Evolutionary conservation across 306 rosid species (phyloP).

Genomic region (Vachellia pachyceras): DNA sequence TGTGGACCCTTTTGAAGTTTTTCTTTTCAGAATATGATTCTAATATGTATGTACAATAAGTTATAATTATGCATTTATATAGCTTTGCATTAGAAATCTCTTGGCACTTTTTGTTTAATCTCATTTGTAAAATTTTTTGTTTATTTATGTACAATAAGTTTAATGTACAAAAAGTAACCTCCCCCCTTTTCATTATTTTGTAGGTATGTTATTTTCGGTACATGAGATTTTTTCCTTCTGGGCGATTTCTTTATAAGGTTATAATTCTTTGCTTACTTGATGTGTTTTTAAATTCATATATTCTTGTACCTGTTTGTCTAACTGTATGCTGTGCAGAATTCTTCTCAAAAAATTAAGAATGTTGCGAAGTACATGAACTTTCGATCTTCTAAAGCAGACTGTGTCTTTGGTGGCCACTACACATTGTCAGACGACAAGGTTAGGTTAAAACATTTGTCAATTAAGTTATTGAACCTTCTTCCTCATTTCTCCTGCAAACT

Average conservation of each 20-base stretch:
- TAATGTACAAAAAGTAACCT: neutral
- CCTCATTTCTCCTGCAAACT: conserved; percentile 14
- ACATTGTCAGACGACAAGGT: conserved; percentile 90
- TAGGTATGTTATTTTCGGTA: conserved; percentile 97
- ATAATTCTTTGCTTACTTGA: conserved; percentile 27
- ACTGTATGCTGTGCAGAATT: conserved; percentile 63
- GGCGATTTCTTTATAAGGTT: conserved; percentile 93
- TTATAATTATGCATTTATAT: neutral
- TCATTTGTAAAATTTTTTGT: no score
- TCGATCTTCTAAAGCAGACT: conserved; percentile 69
- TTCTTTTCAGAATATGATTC: conserved; percentile 8
- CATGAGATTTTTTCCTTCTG: conserved; percentile 86
- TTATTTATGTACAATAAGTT: no score
- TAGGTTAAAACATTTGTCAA: conserved; percentile 30
- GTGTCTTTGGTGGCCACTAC: conserved; percentile 81
- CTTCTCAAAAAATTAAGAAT: conserved; percentile 85
- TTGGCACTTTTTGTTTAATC: neutral
- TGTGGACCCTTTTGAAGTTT: conserved; percentile 21
- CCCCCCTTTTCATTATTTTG: conserved; percentile 32
- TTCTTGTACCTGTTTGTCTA: conserved; percentile 39
- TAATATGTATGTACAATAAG: conserved; percentile 5
- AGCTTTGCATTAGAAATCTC: neutral
- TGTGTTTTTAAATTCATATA: neutral
- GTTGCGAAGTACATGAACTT: conserved; percentile 89
- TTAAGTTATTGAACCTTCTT: conserved; percentile 13